phyloP scores from a whole-genome alignment of 164 flowering plant genomes.

The Berberis thunbergii region DNA sequence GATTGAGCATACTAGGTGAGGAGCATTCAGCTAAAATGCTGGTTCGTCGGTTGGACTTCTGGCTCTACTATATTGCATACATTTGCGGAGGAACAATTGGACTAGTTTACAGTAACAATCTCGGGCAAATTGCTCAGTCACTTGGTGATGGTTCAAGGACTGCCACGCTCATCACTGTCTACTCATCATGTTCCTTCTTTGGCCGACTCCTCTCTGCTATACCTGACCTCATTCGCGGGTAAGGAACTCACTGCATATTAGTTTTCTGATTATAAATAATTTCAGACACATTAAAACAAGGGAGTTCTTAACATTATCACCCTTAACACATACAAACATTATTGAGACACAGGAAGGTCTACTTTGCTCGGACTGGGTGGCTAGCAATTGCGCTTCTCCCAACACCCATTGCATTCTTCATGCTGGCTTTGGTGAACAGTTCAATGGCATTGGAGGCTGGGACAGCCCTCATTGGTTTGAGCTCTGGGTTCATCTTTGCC shows the following conservation, averaged over 20 bases:
- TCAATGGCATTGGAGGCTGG: constrained; percentile 32
- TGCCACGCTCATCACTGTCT: constrained; percentile 52
- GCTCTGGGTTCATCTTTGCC: constrained; percentile 94
- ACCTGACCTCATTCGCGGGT: constrained; percentile 82
- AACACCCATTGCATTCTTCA: constrained; percentile 80
- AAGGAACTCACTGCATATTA: constrained; percentile 20
- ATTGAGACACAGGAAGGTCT: constrained; percentile 53
- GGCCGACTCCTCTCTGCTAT: constrained; percentile 89
- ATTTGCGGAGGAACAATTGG: constrained; percentile 97
- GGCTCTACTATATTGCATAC: constrained; percentile 80
- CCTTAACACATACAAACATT: not conserved
- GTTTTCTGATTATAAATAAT: not conserved
- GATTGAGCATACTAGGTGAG: constrained; percentile 64
- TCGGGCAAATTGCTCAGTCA: constrained; percentile 90
- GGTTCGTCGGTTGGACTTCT: constrained; percentile 63
- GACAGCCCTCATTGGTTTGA: constrained; percentile 72
- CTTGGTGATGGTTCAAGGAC: constrained; percentile 44
- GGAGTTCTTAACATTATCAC: too few species aligned
- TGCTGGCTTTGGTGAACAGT: constrained; percentile 38
- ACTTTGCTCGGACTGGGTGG: constrained; percentile 95
- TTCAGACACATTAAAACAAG: not conserved
- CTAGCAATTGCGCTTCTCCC: constrained; percentile 64
- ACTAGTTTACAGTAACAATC: constrained; percentile 86
- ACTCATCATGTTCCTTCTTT: constrained; percentile 90
- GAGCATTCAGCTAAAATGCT: constrained; percentile 56